Evolutionary conservation across 495 filamentous ascomycete genomes (phyloP), one percentile per base, ranked within the genome.

Genomic region (Neurospora sp.): DNA sequence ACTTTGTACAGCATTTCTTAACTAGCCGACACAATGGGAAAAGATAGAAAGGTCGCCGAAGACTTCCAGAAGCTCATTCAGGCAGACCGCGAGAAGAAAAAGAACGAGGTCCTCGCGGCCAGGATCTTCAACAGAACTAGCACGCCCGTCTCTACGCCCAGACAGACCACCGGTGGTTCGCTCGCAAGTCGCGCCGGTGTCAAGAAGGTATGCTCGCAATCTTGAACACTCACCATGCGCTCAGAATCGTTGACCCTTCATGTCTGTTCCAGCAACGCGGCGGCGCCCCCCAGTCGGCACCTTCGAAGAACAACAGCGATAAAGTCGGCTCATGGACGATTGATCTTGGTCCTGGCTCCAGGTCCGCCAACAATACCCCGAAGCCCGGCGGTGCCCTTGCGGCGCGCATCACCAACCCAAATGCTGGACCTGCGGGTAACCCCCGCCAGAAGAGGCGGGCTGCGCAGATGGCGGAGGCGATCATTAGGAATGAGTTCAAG

Each of bases 121-220:
- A 84, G 89, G 74, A 89, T 96, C 31, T 88, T 95, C 61, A 87
- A 87, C 70, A 90, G 86, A 76, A 87, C 88, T 71, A 86, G 92
- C 73, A 86, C 88, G 73, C 76, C 85, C 0, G 91, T 86, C 79
- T 86, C 89, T 11, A 86, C 89, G 7, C 82, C 84, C n/a, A 68
- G 79, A 46, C 81, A 83, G 74, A 88, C 86, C 73, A 72, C 80
- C 40, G 82, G 82, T 70, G 85, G 87, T 69, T 86, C 88, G 70
- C 85, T 96, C 42, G 91, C 93, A 72, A 93, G 91, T 78, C 87
- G 93, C 79, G 89, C 91, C n/a, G 91, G 90, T 66, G 85, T 92
- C 31, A 86, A 87, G 59, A 93, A 94, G 89, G 91, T 93, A 66
- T 39, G 37, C 74, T 74, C 40, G 70, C 70, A 37, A 35, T 71